Percentiles rank a stretch among this genome's conserved stretches.
Conservation (phyloP, 2,329 filamentous ascomycete genomes). For the Xylariaceae sp. region DNA sequence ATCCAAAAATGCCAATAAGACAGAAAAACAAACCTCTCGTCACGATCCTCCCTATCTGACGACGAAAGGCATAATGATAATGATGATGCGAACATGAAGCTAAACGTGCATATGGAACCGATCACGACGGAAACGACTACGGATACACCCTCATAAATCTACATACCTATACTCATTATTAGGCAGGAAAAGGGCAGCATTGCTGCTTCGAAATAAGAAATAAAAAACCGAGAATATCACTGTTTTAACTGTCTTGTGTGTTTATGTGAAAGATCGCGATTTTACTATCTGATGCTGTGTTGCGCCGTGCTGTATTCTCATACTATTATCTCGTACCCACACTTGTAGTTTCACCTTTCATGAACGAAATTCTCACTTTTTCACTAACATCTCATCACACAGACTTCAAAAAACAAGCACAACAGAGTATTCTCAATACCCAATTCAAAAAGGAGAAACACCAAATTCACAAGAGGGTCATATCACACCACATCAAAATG, state of each 20-base stretch:
- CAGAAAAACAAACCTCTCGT: no score
- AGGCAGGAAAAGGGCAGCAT: background rate
- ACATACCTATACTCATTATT: background rate
- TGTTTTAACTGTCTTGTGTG: background rate
- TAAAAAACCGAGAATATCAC: no score
- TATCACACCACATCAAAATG: slow-evolving; percentile 46
- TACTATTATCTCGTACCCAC: background rate
- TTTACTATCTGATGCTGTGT: background rate
- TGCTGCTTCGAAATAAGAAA: background rate
- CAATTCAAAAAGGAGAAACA: background rate
- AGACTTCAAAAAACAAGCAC: no score
- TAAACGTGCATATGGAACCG: no score
- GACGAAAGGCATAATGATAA: no score
- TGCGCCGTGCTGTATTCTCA: background rate
- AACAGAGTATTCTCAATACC: background rate
- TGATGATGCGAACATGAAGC: no score
- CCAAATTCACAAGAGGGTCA: background rate
- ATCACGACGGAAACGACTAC: no score
- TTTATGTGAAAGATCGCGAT: background rate
- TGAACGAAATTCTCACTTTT: background rate
- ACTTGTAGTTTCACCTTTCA: background rate
- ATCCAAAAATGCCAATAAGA: no score
- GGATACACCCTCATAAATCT: no score
- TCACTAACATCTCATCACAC: background rate
- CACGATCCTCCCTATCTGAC: no score